Base-by-base conservation (phyloP, 129 eudicot species). In the Chrysanthemum lavandulifolium region DNA sequence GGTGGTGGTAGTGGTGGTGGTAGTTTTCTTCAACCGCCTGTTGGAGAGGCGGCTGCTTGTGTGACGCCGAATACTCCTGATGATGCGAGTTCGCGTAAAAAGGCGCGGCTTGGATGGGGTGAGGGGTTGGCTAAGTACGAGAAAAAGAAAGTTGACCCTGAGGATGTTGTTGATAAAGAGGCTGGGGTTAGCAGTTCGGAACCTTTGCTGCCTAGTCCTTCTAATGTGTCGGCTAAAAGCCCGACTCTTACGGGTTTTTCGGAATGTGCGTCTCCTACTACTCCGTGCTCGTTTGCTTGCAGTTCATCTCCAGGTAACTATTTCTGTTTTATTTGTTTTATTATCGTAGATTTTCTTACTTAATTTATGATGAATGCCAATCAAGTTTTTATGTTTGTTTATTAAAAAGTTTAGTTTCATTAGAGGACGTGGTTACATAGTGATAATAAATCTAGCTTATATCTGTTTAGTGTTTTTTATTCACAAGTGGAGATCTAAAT, bases 31-130 rank as follows among this genome's bases (percentile, higher is more conserved):
- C 81, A 73, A 68, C 86, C 96, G 15, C 95, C 88, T 56, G 60
- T 91, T 33, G 86, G 86, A n/a, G 89, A 84, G 71, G 87, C 78
- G 82, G 74, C 56, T 25, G 74, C 81, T 5, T 77, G 92, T 80
- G 80, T 53, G 29, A 63, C 82, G 48, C 82, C 91, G 12, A 74
- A 67, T 53, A 81, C 82, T 19, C 74, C 79, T 13, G 99, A 88
- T 52, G 99, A 95, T 12, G 82, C 73, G 4, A 53, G 56, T 65
- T 91, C 95, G 6, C 80, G 88, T 78, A 95, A 95, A 81, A 95
- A 95, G 80, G 91, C 94, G 1, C 95, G 99, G 16, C 95, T 95
- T 73, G 96, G 97, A 58, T 95, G 99, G 99, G 99, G 99, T 19
- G 96, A 91, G 78, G 99, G 99, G 47, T 82, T 95, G 67, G 97